Base-by-base conservation (phyloP, 2,329 filamentous ascomycete species). In the Beauveria sp. region DNA sequence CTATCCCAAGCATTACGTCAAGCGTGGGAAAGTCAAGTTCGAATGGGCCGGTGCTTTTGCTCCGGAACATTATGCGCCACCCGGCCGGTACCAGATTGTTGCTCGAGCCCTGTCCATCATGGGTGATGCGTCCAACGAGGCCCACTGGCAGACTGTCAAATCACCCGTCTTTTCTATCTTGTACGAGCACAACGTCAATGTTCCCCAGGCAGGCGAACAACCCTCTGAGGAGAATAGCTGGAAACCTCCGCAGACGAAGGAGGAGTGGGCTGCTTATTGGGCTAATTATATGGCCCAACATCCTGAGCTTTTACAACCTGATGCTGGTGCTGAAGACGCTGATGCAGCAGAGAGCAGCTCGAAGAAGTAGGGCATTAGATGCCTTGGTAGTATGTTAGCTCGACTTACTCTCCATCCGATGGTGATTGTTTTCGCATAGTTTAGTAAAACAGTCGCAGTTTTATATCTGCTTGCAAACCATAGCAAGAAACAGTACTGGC, bases 51-150 rank as follows among this genome's bases (percentile, higher is more conserved):
- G 62, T 31, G 14, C n/a, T 38, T 50, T 62, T 22, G 24, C 38
- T 3, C 28, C 60, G 18, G 62, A 51, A 14, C 16, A 58, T 5
- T 48, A 53, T 46, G 60, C 55, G 22, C 60, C 62, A 24, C 53
- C 54, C 24, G 62, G 59, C 16, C 31, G 50, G 16, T 64, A 62
- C 45, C 49, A 60, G 60, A 53, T 64, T 26, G 50, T 64, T 26
- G 49, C 24, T 52, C 54, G 38, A 18, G 60, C 55, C n/a, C 49
- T 64, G 22, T 46, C 54, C 28, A 55, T 62, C 43, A 42, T 60
- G 28, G 54, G 60, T 49, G 43, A 62, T 14, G 46, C 24, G 5
- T n/a, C n/a, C 5, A 53, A 60, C 31, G 34, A 51, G 28, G 18
- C 49, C 26, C 26, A 51, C 49, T 51, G 28, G 49, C 49, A 51